Percentiles rank a stretch among this genome's conserved stretches.
Conservation (phyloP, 176 grass and related monocot species). For the Oryza meridionalis region DNA sequence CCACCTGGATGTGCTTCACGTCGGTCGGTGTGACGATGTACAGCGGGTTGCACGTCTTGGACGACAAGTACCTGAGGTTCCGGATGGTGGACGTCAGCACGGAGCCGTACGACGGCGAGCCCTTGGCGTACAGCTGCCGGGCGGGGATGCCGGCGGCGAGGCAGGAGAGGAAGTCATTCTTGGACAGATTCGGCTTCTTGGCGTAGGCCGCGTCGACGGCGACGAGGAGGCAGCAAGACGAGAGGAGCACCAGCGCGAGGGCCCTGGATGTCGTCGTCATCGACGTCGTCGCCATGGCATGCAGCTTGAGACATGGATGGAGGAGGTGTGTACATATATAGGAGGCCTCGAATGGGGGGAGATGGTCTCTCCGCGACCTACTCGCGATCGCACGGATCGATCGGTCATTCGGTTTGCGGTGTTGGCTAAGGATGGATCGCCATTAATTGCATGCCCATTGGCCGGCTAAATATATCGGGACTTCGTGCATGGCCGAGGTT, state of each 20-base stretch:
- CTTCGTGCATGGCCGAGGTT: background rate
- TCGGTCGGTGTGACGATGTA: constrained; percentile 49
- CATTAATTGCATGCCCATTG: background rate
- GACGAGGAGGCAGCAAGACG: constrained; percentile 7
- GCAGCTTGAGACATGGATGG: background rate
- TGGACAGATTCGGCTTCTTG: background rate
- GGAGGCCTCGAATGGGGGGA: background rate
- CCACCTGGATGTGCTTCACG: constrained; percentile 44
- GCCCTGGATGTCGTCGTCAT: background rate
- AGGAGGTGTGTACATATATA: constrained; percentile 26
- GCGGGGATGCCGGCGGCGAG: constrained; percentile 30
- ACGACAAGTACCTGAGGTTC: constrained; percentile 55
- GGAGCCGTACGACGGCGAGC: constrained; percentile 36
- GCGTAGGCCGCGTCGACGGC: background rate
- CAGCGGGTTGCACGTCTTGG: constrained; percentile 41
- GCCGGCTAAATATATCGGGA: constrained; percentile 17
- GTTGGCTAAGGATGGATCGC: background rate
- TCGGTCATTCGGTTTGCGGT: background rate
- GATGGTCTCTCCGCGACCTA: background rate
- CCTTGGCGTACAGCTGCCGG: constrained; percentile 38
- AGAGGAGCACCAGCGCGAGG: constrained; percentile 33
- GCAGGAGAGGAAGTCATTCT: constrained; percentile 57
- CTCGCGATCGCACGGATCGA: constrained; percentile 15
- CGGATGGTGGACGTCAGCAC: constrained; percentile 47
- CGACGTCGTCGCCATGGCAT: constrained; percentile 28